Conservation (phyloP, 2,329 filamentous ascomycete species). For the Verticillium klebahnii region DNA sequence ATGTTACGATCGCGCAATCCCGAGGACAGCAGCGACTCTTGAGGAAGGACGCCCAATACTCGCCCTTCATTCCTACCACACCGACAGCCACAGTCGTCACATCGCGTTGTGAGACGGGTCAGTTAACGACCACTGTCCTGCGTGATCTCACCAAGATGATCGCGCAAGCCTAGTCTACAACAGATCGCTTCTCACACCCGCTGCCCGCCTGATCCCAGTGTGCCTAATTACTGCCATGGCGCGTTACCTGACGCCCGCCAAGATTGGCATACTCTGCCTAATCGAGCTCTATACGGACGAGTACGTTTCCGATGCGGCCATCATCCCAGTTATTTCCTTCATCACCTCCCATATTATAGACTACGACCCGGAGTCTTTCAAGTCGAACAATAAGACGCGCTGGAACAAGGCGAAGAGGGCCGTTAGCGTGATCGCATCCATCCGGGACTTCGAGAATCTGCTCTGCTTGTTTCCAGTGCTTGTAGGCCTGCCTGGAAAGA, state of each 20-base stretch:
- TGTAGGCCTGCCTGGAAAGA: conserved; percentile 63
- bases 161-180: not conserved
- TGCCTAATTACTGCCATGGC: conserved; percentile 47
- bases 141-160: not conserved
- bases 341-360: conserved; percentile 67
- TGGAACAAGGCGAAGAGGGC: conserved; percentile 47
- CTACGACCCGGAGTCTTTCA: conserved; percentile 24
- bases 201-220: too few relatives aligned
- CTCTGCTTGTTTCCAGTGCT: conserved; percentile 47
- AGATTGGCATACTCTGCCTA: conserved; percentile 76
- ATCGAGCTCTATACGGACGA: conserved; percentile 77
- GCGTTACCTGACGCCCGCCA: conserved; percentile 83
- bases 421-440: conserved; percentile 47
- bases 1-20: too few relatives aligned
- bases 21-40: not conserved
- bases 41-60: not conserved
- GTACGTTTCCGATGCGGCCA: conserved; percentile 62
- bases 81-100: not conserved
- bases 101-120: not conserved
- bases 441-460: conserved; percentile 57
- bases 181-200: not conserved
- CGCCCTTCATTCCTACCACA: not conserved
- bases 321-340: conserved; percentile 73
- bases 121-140: not conserved
- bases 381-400: conserved; percentile 24